phyloP scores from a whole-genome alignment of 768 basidiomycete genomes.

The Russula ochroleuca region DNA sequence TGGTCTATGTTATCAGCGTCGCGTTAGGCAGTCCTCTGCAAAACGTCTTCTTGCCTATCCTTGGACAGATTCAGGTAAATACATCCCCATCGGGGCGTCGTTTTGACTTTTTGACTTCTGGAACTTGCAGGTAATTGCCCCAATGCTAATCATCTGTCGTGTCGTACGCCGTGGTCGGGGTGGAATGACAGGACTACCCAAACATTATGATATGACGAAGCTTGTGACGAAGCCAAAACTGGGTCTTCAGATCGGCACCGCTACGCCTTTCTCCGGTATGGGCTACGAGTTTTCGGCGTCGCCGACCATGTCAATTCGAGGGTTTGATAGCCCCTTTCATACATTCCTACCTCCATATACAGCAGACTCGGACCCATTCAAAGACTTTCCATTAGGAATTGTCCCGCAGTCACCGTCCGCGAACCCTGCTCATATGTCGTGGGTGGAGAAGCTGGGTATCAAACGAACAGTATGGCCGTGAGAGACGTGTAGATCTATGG shows the following conservation, averaged over 20 bases:
- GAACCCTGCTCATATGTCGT: neutral
- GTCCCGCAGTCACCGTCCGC: constrained; percentile 11
- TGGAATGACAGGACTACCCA: neutral
- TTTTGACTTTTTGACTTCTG: no score
- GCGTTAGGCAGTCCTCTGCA: constrained; percentile 24
- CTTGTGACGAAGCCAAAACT: neutral
- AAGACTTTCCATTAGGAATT: neutral
- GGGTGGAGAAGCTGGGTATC: neutral
- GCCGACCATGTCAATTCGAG: constrained; percentile 2
- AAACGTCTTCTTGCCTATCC: constrained; percentile 24
- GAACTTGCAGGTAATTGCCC: constrained; percentile 19
- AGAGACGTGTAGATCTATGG: neutral
- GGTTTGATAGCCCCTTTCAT: neutral
- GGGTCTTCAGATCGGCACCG: constrained; percentile 1
- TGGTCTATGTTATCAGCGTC: constrained; percentile 25
- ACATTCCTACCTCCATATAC: constrained; percentile 7
- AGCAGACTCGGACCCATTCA: neutral
- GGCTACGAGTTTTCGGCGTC: neutral
- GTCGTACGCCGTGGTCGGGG: constrained; percentile 21
- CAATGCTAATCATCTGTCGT: constrained; percentile 26
- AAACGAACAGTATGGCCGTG: constrained; percentile 5
- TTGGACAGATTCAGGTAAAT: constrained; percentile 26
- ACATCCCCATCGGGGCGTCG: neutral
- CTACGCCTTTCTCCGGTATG: neutral
- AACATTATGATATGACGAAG: neutral